These are phyloP conservation scores for Myriosclerotinia curreyana DNA, from an alignment of 2,329 filamentous ascomycete species.

Conservation along the genomic window DNA sequence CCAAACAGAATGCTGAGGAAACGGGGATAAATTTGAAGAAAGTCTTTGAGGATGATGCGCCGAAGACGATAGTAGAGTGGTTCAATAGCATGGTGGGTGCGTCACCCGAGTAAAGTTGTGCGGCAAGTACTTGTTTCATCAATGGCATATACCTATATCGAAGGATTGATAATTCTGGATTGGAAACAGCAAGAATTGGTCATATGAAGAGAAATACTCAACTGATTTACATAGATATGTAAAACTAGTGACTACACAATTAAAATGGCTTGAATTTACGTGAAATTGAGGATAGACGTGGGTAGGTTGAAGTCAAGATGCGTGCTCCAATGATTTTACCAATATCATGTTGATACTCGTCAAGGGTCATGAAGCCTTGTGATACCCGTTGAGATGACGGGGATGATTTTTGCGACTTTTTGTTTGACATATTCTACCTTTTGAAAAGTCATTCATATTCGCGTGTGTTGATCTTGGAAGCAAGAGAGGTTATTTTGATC, in stretches of 20 bases:
- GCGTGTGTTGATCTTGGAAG: no score
- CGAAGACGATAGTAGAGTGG: slow-evolving; percentile 7
- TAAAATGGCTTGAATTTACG: background rate
- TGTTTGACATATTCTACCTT: no score
- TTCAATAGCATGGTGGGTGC: background rate
- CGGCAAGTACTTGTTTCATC: no score
- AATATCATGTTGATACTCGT: no score
- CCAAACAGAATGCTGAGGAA: slow-evolving; percentile 21
- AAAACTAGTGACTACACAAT: background rate
- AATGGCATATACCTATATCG: no score
- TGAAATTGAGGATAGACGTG: background rate
- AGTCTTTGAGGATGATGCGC: slow-evolving; percentile 23
- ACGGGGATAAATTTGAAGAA: slow-evolving; percentile 21
- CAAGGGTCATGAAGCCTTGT: no score
- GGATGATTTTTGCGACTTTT: no score
- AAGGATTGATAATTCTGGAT: background rate
- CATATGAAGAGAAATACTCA: background rate
- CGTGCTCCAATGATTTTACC: no score
- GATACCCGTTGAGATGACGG: no score
- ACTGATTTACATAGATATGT: background rate
- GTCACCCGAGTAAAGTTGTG: background rate
- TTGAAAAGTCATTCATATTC: no score
- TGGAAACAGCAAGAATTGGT: background rate
- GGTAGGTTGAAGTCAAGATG: no score
- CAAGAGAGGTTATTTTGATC: no score